Evolutionary conservation across 352 stramenopile species (phyloP).

Genomic region (Phytophthora foliorum): DNA sequence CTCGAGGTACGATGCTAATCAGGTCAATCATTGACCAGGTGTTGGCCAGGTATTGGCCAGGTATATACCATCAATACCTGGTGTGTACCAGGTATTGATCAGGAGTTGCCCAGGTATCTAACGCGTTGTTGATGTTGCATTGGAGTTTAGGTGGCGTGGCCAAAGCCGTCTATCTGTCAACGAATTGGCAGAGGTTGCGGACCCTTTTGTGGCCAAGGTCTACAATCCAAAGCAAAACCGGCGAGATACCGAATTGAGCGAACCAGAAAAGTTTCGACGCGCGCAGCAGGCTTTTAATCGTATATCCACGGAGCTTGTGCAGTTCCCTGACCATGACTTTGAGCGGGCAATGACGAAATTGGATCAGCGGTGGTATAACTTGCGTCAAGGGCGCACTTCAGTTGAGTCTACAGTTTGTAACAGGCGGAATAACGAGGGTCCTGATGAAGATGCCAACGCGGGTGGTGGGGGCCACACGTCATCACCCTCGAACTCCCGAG

Average conservation of each 20-base stretch:
- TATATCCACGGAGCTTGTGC: slow-evolving; percentile 6
- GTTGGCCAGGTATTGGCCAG: no score
- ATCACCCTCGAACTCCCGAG: no score
- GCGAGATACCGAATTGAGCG: not conserved
- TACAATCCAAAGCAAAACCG: slow-evolving; percentile 7
- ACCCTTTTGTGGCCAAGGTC: slow-evolving; percentile 13
- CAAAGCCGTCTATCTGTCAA: not conserved
- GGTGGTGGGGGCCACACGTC: no score
- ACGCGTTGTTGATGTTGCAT: no score
- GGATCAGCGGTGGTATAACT: slow-evolving; percentile 20
- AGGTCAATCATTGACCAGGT: no score
- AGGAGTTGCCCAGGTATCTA: no score
- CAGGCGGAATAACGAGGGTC: no score
- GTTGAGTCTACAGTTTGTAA: no score
- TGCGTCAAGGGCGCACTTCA: not conserved
- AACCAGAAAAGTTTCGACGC: slow-evolving; percentile 13
- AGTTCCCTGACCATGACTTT: slow-evolving; percentile 9
- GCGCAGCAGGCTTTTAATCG: slow-evolving; percentile 17
- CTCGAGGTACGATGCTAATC: no score
- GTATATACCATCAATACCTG: no score
- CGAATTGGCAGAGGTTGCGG: not conserved
- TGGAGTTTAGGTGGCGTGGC: slow-evolving; percentile 14
- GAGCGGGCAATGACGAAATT: slow-evolving; percentile 5
- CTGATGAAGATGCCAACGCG: no score
- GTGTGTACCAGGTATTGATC: no score